A percentile compares a stretch with the other conserved stretches of the same genome.
Evolutionary conservation across 1,284 basidiomycete species (phyloP).

Genomic region (Austroboletus olivaceoglutinosus): DNA sequence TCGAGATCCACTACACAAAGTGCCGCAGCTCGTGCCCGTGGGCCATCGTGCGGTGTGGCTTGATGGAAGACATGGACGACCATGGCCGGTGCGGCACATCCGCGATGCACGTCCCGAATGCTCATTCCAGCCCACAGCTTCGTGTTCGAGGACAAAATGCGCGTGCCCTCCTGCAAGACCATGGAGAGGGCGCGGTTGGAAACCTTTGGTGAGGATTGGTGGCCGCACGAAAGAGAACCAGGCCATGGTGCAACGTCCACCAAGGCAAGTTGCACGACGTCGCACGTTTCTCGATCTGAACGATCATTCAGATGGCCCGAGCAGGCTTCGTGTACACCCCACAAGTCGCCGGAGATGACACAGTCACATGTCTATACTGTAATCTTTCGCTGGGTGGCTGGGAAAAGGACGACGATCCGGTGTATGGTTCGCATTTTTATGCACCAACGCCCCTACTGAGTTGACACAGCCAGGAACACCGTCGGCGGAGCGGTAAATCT

Average conservation of each 20-base stretch:
- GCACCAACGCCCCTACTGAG: conserved; percentile 8
- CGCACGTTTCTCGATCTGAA: conserved; percentile 1
- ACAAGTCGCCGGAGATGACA: conserved; percentile 61
- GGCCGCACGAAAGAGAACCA: conserved; percentile 67
- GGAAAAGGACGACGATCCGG: conserved; percentile 77
- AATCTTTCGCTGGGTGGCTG: conserved; percentile 72
- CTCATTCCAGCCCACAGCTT: conserved; percentile 42
- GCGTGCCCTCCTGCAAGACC: conserved; percentile 60
- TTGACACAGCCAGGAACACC: conserved; percentile 59
- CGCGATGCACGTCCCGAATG: background rate
- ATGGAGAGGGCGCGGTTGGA: conserved; percentile 69
- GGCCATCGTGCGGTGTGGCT: conserved; percentile 72
- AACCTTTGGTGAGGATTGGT: conserved; percentile 64
- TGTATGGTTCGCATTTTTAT: conserved; percentile 43
- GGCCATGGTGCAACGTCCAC: conserved; percentile 68
- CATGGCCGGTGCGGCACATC: conserved; percentile 51
- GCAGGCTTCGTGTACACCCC: conserved; percentile 82
- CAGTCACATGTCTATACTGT: conserved; percentile 78
- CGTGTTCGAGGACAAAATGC: conserved; percentile 51
- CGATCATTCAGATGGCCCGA: conserved; percentile 63
- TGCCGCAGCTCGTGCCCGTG: conserved; percentile 65
- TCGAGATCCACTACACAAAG: conserved; percentile 69
- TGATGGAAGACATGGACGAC: conserved; percentile 53
- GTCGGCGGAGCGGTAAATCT: conserved; percentile 51
- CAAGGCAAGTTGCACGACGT: conserved; percentile 46